A percentile compares a stretch with the other conserved stretches of the same genome.
These are phyloP conservation scores for Macrotyloma uniflorum DNA, from an alignment of 306 rosid species.

Conservation along the genomic window DNA sequence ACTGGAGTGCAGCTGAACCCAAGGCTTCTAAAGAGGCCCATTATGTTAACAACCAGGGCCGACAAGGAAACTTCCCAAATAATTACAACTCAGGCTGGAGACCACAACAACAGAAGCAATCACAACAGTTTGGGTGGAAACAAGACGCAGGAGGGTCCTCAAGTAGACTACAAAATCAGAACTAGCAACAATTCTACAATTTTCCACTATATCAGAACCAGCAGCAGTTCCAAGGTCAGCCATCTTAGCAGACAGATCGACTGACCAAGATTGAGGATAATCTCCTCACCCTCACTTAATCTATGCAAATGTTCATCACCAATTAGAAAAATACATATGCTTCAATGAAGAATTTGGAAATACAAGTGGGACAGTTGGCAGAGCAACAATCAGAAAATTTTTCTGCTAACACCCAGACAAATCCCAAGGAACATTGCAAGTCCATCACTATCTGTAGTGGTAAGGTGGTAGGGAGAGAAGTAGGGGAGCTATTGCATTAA, in stretches of 20 bases:
- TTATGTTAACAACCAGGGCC: too few relatives aligned
- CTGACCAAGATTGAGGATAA: background rate
- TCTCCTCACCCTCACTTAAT: background rate
- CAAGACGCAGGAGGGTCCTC: too few relatives aligned
- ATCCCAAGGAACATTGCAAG: background rate
- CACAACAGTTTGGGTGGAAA: background rate
- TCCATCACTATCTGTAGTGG: background rate
- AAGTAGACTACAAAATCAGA: background rate
- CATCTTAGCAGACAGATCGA: background rate
- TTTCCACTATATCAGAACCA: background rate
- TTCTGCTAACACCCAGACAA: background rate
- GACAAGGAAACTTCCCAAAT: too few relatives aligned
- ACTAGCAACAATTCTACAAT: too few relatives aligned
- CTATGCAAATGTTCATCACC: background rate
- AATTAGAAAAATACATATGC: background rate
- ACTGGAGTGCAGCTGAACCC: too few relatives aligned
- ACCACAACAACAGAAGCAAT: too few relatives aligned
- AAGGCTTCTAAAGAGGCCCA: too few relatives aligned
- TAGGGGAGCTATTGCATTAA: too few relatives aligned
- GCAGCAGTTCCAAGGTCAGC: background rate
- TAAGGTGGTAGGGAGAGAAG: accelerated
- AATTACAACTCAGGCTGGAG: background rate
- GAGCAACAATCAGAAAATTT: background rate
- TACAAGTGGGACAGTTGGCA: background rate
- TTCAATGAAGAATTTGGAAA: background rate